Conservation (phyloP, 2,329 filamentous ascomycete species). For the Leptographium radiaticola region DNA sequence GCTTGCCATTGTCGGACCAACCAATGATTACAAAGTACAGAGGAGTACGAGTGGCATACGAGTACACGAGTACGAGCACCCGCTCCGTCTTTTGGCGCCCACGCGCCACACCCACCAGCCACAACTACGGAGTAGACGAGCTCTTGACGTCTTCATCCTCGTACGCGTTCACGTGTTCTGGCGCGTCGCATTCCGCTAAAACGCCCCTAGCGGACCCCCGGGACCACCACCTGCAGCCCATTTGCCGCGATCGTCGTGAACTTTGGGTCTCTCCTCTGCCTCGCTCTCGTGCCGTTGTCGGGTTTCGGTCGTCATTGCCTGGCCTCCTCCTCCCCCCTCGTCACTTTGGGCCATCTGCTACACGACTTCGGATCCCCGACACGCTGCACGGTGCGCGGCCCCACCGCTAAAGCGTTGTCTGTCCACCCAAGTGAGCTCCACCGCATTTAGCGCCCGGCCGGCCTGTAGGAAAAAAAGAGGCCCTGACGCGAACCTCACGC, state of each 20-base stretch:
- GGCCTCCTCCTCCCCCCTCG: neutral
- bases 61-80: no score
- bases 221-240: neutral
- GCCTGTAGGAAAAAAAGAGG: neutral
- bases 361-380: neutral
- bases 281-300: no score
- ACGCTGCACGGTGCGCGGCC: neutral
- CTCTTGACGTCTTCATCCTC: no score
- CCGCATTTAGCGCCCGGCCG: constrained; percentile 9
- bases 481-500: constrained; percentile 12
- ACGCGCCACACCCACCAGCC: no score
- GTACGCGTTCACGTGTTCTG: neutral
- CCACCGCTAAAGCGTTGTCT: constrained; percentile 4
- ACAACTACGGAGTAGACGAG: no score
- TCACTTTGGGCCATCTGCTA: neutral
- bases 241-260: no score
- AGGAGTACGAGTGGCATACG: no score
- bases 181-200: neutral
- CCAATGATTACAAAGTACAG: no score
- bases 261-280: no score
- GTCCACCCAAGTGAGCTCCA: constrained; percentile 1
- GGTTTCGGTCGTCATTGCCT: no score
- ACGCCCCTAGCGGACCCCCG: neutral
- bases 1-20: no score
- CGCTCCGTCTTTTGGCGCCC: no score